phyloP scores from a whole-genome alignment of 1,139 yeast species.

The Geotrichum macrosporum region DNA sequence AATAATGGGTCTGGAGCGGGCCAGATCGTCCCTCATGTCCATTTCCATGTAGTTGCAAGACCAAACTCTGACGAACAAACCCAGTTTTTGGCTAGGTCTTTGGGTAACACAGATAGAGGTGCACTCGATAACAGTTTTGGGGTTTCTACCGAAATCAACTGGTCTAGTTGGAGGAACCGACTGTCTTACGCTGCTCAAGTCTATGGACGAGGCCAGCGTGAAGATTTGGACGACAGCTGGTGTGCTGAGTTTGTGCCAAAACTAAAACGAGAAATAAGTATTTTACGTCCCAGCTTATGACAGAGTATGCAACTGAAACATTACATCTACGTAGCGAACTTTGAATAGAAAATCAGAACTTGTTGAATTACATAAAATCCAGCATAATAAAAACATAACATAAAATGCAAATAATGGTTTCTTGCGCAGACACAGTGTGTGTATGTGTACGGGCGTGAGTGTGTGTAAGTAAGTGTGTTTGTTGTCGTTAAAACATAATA shows the following conservation, averaged over 20 bases:
- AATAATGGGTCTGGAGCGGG: conserved; percentile 86
- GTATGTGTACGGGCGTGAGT: too few relatives aligned
- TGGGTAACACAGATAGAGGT: not conserved
- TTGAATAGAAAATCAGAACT: not conserved
- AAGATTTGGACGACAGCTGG: conserved; percentile 33
- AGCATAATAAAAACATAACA: too few relatives aligned
- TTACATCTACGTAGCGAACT: too few relatives aligned
- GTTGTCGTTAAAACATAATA: not conserved
- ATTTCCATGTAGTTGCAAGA: conserved; percentile 56
- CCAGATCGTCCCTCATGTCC: conserved; percentile 85
- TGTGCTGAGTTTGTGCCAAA: conserved; percentile 23
- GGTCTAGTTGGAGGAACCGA: conserved; percentile 21
- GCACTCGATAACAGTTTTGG: not conserved
- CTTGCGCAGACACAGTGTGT: too few relatives aligned
- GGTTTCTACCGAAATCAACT: not conserved
- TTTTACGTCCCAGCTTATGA: not conserved
- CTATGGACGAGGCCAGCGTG: conserved; percentile 35
- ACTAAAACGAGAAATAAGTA: conserved; percentile 13
- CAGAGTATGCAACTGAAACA: too few relatives aligned
- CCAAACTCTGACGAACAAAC: conserved; percentile 12
- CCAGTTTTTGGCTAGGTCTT: not conserved
- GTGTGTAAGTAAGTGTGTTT: not conserved
- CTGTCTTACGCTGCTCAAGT: conserved; percentile 29
- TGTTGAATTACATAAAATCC: not conserved
- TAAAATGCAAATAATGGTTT: too few relatives aligned